Evolutionary conservation across 1,284 basidiomycete species (phyloP).

Genomic region (Neonothopanus nambi): DNA sequence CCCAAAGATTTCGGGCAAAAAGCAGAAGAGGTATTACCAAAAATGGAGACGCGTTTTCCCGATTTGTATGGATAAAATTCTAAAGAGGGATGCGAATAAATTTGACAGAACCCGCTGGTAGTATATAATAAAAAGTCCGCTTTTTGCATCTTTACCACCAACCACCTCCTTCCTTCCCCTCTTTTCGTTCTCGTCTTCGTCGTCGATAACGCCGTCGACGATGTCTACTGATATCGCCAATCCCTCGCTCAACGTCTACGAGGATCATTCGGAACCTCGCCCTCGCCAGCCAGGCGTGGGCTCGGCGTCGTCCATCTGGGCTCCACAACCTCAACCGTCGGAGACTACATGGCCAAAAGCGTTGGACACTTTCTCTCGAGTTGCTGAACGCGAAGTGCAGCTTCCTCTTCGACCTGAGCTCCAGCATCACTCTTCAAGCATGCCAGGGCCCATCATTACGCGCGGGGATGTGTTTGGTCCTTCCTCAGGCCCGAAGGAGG

Average conservation of each 20-base stretch:
- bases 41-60: too few relatives aligned
- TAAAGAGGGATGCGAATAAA: too few relatives aligned
- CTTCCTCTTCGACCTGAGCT: conserved; percentile 14
- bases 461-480: conserved; percentile 67
- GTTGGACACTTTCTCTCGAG: conserved; percentile 57
- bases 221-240: conserved; percentile 11
- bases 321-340: conserved; percentile 68
- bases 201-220: conserved; percentile 9
- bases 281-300: conserved; percentile 11
- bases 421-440: conserved; percentile 23
- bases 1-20: too few relatives aligned
- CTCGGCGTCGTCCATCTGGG: conserved; percentile 61
- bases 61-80: too few relatives aligned
- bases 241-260: conserved; percentile 1
- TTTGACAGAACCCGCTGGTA: too few relatives aligned
- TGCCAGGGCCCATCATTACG: conserved; percentile 31
- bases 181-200: background rate
- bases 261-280: conserved; percentile 5
- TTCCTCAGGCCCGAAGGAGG: conserved; percentile 21
- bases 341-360: conserved; percentile 65
- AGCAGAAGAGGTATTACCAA: too few relatives aligned
- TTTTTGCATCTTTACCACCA: conserved; percentile 2
- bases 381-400: conserved; percentile 38
- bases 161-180: background rate
- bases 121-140: too few relatives aligned